These are phyloP conservation scores for Dactylonectria estremocensis DNA, from an alignment of 2,329 filamentous ascomycete species.

Conservation along the genomic window DNA sequence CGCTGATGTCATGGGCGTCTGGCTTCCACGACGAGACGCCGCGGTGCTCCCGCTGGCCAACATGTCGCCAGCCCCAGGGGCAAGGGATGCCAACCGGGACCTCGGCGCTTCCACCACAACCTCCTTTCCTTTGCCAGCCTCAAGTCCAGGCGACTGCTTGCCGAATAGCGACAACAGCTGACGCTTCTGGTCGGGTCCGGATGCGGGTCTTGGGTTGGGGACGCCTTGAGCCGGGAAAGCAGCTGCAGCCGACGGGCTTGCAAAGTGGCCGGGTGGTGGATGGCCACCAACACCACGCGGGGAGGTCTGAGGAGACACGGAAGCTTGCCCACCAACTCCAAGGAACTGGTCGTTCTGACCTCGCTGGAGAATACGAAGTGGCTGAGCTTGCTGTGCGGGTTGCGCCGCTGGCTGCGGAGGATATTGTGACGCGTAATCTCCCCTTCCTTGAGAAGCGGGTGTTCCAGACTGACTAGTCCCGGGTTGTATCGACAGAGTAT, in stretches of 20 bases:
- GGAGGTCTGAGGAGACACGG: constrained; percentile 42
- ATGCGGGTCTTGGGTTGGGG: constrained; percentile 41
- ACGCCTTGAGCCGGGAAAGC: constrained; percentile 36
- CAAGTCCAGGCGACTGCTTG: constrained; percentile 54
- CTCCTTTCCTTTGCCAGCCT: constrained; percentile 45
- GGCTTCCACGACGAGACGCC: constrained; percentile 62
- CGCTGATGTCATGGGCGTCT: constrained; percentile 74
- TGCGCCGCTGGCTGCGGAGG: constrained; percentile 27
- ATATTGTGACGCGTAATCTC: constrained; percentile 39
- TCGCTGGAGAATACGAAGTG: constrained; percentile 55
- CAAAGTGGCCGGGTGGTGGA: constrained; percentile 32
- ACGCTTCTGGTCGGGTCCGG: constrained; percentile 52
- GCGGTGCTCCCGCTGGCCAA: constrained; percentile 32
- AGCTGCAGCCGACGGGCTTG: constrained; percentile 39
- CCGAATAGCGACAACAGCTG: constrained; percentile 75
- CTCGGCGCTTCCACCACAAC: constrained; percentile 42
- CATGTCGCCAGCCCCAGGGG: constrained; percentile 56
- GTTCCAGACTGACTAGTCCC: constrained; percentile 30
- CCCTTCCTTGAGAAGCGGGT: constrained; percentile 34
- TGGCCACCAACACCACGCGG: constrained; percentile 40
- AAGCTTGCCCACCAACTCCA: constrained; percentile 25
- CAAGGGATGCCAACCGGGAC: constrained; percentile 62
- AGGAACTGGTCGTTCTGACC: constrained; percentile 50
- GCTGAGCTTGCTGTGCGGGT: constrained; percentile 39
- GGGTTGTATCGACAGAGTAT: constrained; percentile 41